These are phyloP conservation scores for Aspergillus melleus DNA, from an alignment of 2,329 filamentous ascomycete genomes.

Conservation along the genomic window DNA sequence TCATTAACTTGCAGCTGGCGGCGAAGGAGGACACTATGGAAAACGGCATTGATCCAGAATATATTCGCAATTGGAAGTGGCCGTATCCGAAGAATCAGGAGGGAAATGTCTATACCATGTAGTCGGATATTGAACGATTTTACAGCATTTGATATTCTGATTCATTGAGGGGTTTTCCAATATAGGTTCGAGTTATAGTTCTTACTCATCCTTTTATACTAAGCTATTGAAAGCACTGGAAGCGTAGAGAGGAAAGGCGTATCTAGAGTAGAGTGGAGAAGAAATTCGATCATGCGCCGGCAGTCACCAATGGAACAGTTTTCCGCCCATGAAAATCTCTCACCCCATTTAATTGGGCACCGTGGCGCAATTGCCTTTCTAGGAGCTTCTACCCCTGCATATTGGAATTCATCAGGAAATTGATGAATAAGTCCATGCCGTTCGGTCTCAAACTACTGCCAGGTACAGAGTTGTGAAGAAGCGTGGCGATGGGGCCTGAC, in stretches of 20 bases:
- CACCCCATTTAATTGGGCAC: too few species aligned
- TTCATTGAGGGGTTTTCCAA: not conserved
- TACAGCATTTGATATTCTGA: not conserved
- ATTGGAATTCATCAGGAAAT: not conserved
- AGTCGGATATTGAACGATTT: not conserved
- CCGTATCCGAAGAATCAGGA: conserved; percentile 37
- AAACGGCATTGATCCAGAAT: conserved; percentile 67
- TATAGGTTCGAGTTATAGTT: not conserved
- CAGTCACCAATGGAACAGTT: too few species aligned
- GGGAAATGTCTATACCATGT: not conserved
- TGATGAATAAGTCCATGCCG: too few species aligned
- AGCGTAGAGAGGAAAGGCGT: too few species aligned
- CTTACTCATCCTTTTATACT: too few species aligned
- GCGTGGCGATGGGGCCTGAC: too few species aligned
- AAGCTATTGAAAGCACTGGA: too few species aligned
- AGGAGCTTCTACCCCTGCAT: not conserved
- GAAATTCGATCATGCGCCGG: too few species aligned
- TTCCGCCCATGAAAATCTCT: too few species aligned
- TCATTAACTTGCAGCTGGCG: conserved; percentile 65
- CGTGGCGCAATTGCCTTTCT: too few species aligned
- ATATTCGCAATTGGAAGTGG: conserved; percentile 68
- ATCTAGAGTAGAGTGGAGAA: too few species aligned
- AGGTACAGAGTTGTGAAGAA: not conserved
- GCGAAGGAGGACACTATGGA: conserved; percentile 67
- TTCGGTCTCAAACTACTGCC: not conserved